A percentile compares a stretch with the other conserved stretches of the same genome.
phyloP scores from a whole-genome alignment of 139 green algal genomes.

The Picochlorum costavermella region DNA sequence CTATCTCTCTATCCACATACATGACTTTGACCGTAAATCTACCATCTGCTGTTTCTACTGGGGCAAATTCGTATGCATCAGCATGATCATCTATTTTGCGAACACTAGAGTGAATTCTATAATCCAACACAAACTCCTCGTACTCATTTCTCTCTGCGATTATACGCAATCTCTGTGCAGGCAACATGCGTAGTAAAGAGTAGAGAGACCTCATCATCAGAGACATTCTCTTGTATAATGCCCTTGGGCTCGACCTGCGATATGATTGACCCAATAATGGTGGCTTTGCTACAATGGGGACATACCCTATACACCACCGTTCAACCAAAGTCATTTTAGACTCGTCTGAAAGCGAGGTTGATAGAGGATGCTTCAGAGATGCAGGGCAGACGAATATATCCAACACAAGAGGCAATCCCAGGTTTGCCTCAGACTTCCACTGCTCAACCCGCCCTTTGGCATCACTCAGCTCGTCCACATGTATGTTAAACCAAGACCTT shows the following conservation, averaged over 20 bases:
- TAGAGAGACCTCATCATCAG: conserved; percentile 61
- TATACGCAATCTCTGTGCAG: conserved; percentile 54
- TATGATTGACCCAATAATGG: no score
- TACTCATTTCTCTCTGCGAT: neutral
- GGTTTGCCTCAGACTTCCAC: conserved; percentile 21
- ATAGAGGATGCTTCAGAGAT: neutral
- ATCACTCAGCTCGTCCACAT: conserved; percentile 38
- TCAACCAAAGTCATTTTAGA: conserved; percentile 38
- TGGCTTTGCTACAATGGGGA: neutral
- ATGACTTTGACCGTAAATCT: conserved; percentile 40
- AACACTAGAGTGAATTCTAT: neutral
- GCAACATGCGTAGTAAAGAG: conserved; percentile 58
- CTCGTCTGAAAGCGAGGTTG: neutral
- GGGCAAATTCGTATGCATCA: conserved; percentile 42
- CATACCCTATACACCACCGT: conserved; percentile 48
- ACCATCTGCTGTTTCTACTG: conserved; percentile 50
- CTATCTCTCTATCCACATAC: conserved; percentile 29
- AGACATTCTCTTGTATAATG: conserved; percentile 49
- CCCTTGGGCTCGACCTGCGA: conserved; percentile 25
- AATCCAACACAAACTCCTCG: neutral
- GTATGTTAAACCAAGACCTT: conserved; percentile 46
- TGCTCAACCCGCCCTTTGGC: conserved; percentile 27
- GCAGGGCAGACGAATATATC: neutral
- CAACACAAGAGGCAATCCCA: conserved; percentile 1
- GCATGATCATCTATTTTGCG: conserved; percentile 22